Percentiles rank a stretch among this genome's conserved stretches.
These are phyloP conservation scores for Venturia carpophila DNA, from an alignment of 2,329 filamentous ascomycete species.

Conservation along the genomic window DNA sequence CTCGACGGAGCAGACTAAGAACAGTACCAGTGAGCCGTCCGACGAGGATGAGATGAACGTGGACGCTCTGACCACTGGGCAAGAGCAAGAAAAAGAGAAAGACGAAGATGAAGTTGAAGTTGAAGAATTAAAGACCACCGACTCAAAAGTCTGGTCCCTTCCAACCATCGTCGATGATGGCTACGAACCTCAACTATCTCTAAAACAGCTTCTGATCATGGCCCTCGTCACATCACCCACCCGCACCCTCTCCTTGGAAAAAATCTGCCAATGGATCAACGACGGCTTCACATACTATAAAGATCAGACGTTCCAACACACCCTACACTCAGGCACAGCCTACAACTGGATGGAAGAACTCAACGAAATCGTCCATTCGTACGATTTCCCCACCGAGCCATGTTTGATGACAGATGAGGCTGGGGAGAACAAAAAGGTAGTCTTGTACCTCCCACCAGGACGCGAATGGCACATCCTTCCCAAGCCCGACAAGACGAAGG, in stretches of 20 bases:
- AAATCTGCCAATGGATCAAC: conserved; percentile 15
- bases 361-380: conserved; percentile 5
- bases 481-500: neutral
- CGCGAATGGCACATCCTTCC: conserved; percentile 12
- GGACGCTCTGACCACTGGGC: neutral
- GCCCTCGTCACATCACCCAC: neutral
- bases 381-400: conserved; percentile 10
- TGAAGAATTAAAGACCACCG: neutral
- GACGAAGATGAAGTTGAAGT: too few species aligned
- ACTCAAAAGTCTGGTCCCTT: neutral
- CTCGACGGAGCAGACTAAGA: too few species aligned
- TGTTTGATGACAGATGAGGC: neutral
- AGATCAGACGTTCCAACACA: neutral
- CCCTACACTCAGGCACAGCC: neutral
- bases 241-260: neutral
- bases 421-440: neutral
- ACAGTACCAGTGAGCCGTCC: neutral
- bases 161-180: conserved; percentile 10
- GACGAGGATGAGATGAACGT: neutral
- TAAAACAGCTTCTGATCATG: neutral
- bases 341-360: conserved; percentile 1
- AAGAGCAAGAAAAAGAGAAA: neutral
- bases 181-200: neutral
- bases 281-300: neutral
- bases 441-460: neutral